Base-by-base conservation (phyloP, 1,139 yeast species). In the Protomyces inundatus region DNA sequence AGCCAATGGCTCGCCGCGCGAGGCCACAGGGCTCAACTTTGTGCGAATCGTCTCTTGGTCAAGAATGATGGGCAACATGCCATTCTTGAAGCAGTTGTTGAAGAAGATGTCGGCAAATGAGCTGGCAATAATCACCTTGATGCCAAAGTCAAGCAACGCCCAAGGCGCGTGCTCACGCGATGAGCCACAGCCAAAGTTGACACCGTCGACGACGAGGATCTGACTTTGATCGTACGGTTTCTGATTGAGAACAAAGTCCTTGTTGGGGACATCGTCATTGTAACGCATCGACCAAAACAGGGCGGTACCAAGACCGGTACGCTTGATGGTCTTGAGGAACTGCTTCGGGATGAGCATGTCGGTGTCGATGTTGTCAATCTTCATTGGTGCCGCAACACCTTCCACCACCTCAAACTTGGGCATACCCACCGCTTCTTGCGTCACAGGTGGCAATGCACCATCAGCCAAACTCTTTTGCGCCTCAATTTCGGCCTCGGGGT, bases 131-230 rank as follows among this genome's bases (percentile, higher is more conserved):
- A 93, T 88, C 68, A 93, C 87, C 76, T 88, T 86, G 76, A 93
- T 90, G 75, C 98, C 98, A 73, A 93, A 93, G 77, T 93, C 98
- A 73, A 90, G 91, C 70, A 93, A 82, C 3, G 98, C 98, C 98
- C 98, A 93, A 66, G 98, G 98, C 33, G 98, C 98, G 73, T 93
- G 98, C 77, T 93, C 98, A 82, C 98, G 89, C 4, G 97, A 90
- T 52, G 98, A 91, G 72, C 98, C 98, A 80, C 98, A 93, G 69
- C 98, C 98, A 75, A 93, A 93, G 80, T 93, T 93, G 75, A 89
- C 96, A 75, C 98, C 98, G 59, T 95, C 86, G 67, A 91, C 96
- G 70, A 91, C 87, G 70, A 93, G 80, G 70, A 91, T 86, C 76
- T 88, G 86, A 33, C 98, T 86, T 52, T 81, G 74, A 71, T 86